Evolutionary conservation across 352 stramenopile genomes (phyloP).

Genomic region (Peronospora tabacina): DNA sequence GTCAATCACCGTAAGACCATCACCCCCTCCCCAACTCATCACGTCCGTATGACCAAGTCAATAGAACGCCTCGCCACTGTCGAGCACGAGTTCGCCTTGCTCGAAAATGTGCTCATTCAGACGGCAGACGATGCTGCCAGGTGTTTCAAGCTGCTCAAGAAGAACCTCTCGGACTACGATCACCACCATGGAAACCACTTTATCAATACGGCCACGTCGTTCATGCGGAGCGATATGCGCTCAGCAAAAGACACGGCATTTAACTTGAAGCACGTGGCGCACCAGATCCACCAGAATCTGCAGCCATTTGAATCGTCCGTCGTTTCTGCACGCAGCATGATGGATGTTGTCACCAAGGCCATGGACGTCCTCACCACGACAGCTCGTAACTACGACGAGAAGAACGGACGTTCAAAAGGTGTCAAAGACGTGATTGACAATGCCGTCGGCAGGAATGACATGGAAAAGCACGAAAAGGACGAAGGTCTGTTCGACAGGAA

Average conservation of each 20-base stretch:
- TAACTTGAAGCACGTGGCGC: constrained; percentile 7
- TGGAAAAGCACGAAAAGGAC: constrained; percentile 4
- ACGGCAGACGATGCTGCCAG: constrained; percentile 16
- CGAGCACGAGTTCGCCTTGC: constrained; percentile 14
- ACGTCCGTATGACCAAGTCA: neutral
- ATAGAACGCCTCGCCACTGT: neutral
- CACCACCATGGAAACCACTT: constrained; percentile 15
- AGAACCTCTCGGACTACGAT: constrained; percentile 17
- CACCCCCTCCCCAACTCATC: neutral
- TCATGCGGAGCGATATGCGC: constrained; percentile 18
- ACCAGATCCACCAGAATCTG: constrained; percentile 15
- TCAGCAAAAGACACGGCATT: constrained; percentile 17
- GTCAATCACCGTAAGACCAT: neutral
- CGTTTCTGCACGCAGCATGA: constrained; percentile 14
- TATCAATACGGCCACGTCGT: constrained; percentile 20
- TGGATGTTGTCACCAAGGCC: constrained; percentile 4
- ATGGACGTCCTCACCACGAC: constrained; percentile 16
- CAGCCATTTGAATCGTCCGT: constrained; percentile 12
- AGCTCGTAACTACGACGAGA: constrained; percentile 19
- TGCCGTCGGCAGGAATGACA: constrained; percentile 8
- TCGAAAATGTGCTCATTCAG: constrained; percentile 14
- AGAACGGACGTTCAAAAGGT: constrained; percentile 19
- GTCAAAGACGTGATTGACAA: constrained; percentile 21
- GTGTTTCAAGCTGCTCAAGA: constrained; percentile 17
- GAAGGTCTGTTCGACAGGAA: constrained; percentile 3